Evolutionary conservation across 495 filamentous ascomycete species (phyloP), one percentile per base, ranked within the genome.

Genomic region (Astrothelium subdiscretum): DNA sequence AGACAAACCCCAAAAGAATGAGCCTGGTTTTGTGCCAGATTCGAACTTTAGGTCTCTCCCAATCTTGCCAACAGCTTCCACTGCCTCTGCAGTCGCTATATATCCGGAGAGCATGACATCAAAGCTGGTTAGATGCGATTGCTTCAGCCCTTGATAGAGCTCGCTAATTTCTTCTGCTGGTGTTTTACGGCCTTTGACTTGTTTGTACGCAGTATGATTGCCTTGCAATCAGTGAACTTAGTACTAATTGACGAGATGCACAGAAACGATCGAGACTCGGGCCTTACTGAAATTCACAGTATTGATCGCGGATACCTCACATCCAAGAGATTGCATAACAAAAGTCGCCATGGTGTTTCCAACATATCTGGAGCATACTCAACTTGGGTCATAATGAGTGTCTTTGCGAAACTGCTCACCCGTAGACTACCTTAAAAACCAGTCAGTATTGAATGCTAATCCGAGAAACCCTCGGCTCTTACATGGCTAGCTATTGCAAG

Each of bases 401-500:
- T 40, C 24, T 38, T 59, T 59, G 68, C 51, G 18, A 40, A 58
- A 15, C 35, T 52, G 65, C 74, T 72, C 62, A 77, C 75, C 75
- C 75, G 43, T 73, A 70, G 18, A 70, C 73, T 40, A 77, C 74
- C 75, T 67, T 60, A 31, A 12, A 31, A 12, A 51, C 27, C 12
- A 54, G 62, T 70, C 54, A 71, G 60, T 35, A 31, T 42, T 13
- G 24, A 20, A 20, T 24, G 31, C 48, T 44, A 63, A 57, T 42
- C 44, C 40, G 52, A 35, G 22, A 27, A n/a, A 26, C 22, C 62
- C 35, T 43, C 3, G 3, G 63, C 40, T 62, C 89, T 75, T 88
- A 97, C 94, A 95, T 98, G 94, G 75, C 94, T 97, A 71, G 94
- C 94, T 66, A 97, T 84, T 44, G 94, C 92, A 70, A 98, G 80